These are phyloP conservation scores for Colletotrichum spaethianum DNA, from an alignment of 2,329 filamentous ascomycete species.

Conservation along the genomic window DNA sequence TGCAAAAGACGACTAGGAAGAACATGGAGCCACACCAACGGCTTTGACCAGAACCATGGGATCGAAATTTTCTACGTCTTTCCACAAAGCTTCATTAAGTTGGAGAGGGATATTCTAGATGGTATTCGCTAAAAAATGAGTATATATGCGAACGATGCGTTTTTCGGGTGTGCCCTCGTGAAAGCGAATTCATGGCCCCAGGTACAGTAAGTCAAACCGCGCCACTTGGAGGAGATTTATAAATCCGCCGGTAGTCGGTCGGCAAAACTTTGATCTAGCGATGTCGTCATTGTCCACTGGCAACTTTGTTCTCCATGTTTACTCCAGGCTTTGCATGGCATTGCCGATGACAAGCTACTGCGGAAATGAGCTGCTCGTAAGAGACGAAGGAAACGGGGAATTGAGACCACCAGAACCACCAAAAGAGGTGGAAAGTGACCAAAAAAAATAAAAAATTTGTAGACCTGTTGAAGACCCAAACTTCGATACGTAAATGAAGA, in stretches of 20 bases:
- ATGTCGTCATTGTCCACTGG: conserved; percentile 50
- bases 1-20: not conserved
- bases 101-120: conserved; percentile 49
- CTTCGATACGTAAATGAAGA: too few relatives aligned
- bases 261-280: conserved; percentile 48
- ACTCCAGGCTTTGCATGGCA: conserved; percentile 47
- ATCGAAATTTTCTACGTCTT: conserved; percentile 29
- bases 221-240: conserved; percentile 46
- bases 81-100: conserved; percentile 42
- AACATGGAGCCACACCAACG: not conserved
- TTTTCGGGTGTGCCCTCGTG: conserved; percentile 56
- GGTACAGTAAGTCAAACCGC: conserved; percentile 43
- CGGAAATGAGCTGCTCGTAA: conserved; percentile 48
- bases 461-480: too few relatives aligned
- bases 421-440: too few relatives aligned
- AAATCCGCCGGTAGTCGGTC: conserved; percentile 51
- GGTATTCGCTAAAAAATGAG: conserved; percentile 46
- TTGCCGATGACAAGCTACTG: conserved; percentile 49
- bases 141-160: conserved; percentile 54
- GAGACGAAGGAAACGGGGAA: too few relatives aligned
- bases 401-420: too few relatives aligned
- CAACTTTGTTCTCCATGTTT: conserved; percentile 45
- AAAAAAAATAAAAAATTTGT: too few relatives aligned
- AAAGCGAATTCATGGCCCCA: conserved; percentile 51
- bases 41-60: conserved; percentile 7